Percentiles rank a stretch among this genome's conserved stretches.
Conservation (phyloP, 306 rosid species). For the Lathyrus sativus region DNA sequence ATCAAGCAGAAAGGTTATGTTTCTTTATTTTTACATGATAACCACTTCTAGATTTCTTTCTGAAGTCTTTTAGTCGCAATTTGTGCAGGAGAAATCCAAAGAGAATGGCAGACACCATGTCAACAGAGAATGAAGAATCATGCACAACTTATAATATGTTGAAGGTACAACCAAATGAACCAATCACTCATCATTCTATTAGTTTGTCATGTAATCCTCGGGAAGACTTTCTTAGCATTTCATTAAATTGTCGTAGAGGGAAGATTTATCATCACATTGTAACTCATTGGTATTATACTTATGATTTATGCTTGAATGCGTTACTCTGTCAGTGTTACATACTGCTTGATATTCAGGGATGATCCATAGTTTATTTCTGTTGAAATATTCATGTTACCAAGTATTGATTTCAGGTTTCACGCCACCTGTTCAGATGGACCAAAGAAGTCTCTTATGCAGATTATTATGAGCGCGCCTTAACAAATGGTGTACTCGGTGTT, state of each 20-base stretch:
- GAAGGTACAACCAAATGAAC: conserved; percentile 53
- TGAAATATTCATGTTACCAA: background rate
- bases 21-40: background rate
- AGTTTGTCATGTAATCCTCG: background rate
- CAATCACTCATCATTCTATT: conserved; percentile 6
- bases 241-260: background rate
- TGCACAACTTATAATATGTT: conserved; percentile 93
- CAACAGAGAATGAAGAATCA: conserved; percentile 82
- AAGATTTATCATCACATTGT: conserved; percentile 4
- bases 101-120: conserved; percentile 57
- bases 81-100: conserved; percentile 67
- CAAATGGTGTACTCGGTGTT: conserved; percentile 81
- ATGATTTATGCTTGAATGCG: background rate
- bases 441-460: conserved; percentile 82
- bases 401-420: conserved; percentile 68
- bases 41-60: conserved; percentile 18
- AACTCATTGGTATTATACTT: conserved; percentile 23
- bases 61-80: conserved; percentile 15
- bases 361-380: conserved; percentile 14
- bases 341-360: background rate
- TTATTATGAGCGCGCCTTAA: conserved; percentile 86
- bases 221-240: background rate
- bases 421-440: conserved; percentile 83
- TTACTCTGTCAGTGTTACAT: background rate
- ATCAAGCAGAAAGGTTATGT: conserved; percentile 4